Evolutionary conservation across 768 basidiomycete species (phyloP), one percentile per base, ranked within the genome.

Genomic region (Leccinum uliginosum): DNA sequence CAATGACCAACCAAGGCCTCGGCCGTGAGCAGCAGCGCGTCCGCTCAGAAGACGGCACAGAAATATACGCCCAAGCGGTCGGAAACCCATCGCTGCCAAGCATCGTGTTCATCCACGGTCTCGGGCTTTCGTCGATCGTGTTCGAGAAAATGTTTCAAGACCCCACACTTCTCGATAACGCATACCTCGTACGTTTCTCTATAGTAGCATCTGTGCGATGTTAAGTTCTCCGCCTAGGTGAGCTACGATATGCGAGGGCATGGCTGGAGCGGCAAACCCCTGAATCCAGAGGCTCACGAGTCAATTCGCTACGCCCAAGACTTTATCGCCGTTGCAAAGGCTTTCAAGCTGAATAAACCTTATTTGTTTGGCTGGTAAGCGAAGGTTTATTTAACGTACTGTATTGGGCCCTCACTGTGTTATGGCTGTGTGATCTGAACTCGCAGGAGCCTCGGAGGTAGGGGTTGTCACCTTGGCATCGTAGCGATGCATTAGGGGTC

Each of bases 181-280:
- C 46, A 23, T 47, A 47, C 21, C 46, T 47, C 17, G 46, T 47
- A 47, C 26, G 46, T n/a, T 27, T 17, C 26, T 27, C 12, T 11
- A 6, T 47, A 11, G 15, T 47, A 17, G 17, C 26, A n/a, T 15
- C 17, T 47, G 46, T 15, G 26, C 46, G 10, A 27, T 27, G 5
- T 47, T 47, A 12, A 47, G 26, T 35, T 21, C 12, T 8, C 19
- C 10, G 2, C 40, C 17, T 8, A 54, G 57, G 57, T 58, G 4
- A 47, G 57, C 30, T 58, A 58, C 46, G 57, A 58, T 27, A 15
- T 58, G 24, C 57, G 57, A 9, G 57, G 57, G 21, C 57, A 58
- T 29, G 57, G 46, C 5, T 27, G 46, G 26, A 47, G 46, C 24
- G 46, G 46, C 24, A 47, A 47, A 47, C 46, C 46, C 15, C 9